These are phyloP conservation scores for Cryptococcus maquisensis DNA, from an alignment of 1,284 basidiomycete species.

Conservation along the genomic window DNA sequence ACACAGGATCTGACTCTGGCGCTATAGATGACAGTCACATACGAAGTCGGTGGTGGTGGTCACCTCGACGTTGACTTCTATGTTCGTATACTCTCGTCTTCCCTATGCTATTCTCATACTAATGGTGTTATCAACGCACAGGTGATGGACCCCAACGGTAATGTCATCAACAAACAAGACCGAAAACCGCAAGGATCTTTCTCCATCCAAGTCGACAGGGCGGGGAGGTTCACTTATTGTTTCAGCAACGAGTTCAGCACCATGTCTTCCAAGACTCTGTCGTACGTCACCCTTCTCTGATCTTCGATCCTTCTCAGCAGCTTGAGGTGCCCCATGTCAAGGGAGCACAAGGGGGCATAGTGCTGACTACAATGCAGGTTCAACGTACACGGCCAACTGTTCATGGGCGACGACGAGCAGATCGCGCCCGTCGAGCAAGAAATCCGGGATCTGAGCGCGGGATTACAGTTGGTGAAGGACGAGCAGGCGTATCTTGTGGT, in stretches of 20 bases:
- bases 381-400: constrained; percentile 97
- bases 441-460: constrained; percentile 81
- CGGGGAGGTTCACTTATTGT: constrained; percentile 91
- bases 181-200: constrained; percentile 86
- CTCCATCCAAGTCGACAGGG: constrained; percentile 76
- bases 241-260: constrained; percentile 98
- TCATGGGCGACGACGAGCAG: constrained; percentile 45
- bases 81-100: constrained; percentile 55
- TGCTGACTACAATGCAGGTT: constrained; percentile 60
- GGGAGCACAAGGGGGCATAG: neutral
- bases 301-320: neutral
- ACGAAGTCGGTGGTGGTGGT: constrained; percentile 90
- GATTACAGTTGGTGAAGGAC: constrained; percentile 87
- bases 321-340: neutral
- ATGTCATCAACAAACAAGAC: constrained; percentile 69
- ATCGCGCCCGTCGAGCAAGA: constrained; percentile 94
- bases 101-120: neutral
- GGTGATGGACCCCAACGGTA: constrained; percentile 71
- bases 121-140: constrained; percentile 35
- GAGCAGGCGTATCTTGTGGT: constrained; percentile 99
- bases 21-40: constrained; percentile 97
- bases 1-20: too few relatives aligned
- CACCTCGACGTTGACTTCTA: constrained; percentile 96
- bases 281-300: constrained; percentile 54
- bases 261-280: constrained; percentile 89